phyloP scores from a whole-genome alignment of 192 early-diverging fungal species.

The Diversispora epigaea region DNA sequence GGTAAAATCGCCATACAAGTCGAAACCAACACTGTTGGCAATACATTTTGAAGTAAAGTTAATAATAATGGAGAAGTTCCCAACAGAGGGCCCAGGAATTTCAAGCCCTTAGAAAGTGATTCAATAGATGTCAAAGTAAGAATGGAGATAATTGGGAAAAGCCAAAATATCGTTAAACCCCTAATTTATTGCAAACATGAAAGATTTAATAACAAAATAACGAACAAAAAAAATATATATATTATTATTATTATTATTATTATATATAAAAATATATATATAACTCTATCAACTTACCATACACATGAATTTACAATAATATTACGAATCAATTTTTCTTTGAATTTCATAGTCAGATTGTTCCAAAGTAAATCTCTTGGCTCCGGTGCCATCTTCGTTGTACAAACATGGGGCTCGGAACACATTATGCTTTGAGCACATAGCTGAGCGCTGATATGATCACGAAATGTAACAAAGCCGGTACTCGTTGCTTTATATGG shows the following conservation, averaged over 20 bases:
- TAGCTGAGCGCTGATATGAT: slow-evolving; percentile 55
- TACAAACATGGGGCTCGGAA: slow-evolving; percentile 51
- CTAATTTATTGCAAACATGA: slow-evolving; percentile 31
- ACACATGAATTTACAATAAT: slow-evolving; percentile 49
- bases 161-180: slow-evolving; percentile 63
- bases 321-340: slow-evolving; percentile 43
- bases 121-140: slow-evolving; percentile 55
- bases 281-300: slow-evolving; percentile 40
- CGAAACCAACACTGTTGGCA: slow-evolving; percentile 59
- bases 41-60: slow-evolving; percentile 53
- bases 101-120: slow-evolving; percentile 47
- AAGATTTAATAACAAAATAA: background rate
- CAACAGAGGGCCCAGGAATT: slow-evolving; percentile 49
- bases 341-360: slow-evolving; percentile 46
- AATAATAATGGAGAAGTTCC: slow-evolving; percentile 43
- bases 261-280: slow-evolving; percentile 12
- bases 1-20: slow-evolving; percentile 55
- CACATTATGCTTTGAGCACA: slow-evolving; percentile 55
- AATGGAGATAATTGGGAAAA: slow-evolving; percentile 61
- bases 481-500: slow-evolving; percentile 53
- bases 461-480: slow-evolving; percentile 62
- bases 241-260: background rate
- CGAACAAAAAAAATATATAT: background rate
- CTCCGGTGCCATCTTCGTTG: slow-evolving; percentile 57
- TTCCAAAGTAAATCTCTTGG: slow-evolving; percentile 65